Evolutionary conservation across 768 basidiomycete species (phyloP).

Genomic region (Neoboletus brunneissimus): DNA sequence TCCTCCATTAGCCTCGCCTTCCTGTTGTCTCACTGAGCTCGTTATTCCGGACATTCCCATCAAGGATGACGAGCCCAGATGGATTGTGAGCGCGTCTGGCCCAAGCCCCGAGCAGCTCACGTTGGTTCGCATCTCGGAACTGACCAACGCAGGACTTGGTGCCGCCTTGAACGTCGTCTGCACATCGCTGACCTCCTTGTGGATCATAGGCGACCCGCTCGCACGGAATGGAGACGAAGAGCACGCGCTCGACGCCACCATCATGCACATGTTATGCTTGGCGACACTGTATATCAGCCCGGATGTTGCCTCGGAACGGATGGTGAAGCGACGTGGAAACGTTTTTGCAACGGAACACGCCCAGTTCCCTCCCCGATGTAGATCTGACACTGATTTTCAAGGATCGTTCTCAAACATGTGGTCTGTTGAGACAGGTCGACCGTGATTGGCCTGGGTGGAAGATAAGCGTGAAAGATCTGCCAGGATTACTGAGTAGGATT

Average conservation of each 20-base stretch:
- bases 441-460: no score
- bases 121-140: background rate
- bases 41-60: background rate
- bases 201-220: background rate
- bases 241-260: conserved; percentile 4
- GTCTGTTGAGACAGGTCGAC: no score
- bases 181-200: background rate
- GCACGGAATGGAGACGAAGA: background rate
- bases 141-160: conserved; percentile 2
- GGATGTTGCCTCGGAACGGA: background rate
- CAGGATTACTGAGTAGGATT: no score
- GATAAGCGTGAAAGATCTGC: no score
- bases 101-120: conserved; percentile 5
- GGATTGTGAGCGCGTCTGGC: background rate
- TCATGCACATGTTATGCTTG: conserved; percentile 3
- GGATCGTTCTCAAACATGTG: no score
- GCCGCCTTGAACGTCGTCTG: background rate
- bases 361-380: background rate
- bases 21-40: background rate
- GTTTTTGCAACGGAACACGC: background rate
- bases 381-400: background rate
- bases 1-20: background rate
- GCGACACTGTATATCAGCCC: background rate
- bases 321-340: conserved; percentile 7
- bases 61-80: conserved; percentile 8